Evolutionary conservation across 2,329 filamentous ascomycete genomes (phyloP).

Genomic region (Alternaria brassicae): DNA sequence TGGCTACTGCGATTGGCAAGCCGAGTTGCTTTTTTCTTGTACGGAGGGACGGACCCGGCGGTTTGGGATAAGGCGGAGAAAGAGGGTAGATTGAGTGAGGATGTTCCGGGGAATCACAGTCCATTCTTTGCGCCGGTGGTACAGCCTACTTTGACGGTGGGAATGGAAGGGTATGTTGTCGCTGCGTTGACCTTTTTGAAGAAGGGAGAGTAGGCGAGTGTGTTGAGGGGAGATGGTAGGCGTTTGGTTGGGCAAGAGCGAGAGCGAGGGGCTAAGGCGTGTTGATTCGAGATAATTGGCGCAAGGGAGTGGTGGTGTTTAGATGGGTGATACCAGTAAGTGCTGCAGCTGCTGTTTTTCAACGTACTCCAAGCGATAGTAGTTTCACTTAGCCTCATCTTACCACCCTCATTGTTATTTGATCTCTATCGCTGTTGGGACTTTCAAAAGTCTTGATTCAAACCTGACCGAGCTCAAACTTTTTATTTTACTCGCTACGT

Average conservation of each 20-base stretch:
- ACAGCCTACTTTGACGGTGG: constrained; percentile 63
- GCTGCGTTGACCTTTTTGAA: constrained; percentile 59
- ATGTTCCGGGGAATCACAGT: constrained; percentile 66
- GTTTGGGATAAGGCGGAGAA: constrained; percentile 59
- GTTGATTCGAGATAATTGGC: no score
- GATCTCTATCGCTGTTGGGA: no score
- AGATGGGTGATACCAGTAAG: not conserved
- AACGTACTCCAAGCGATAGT: not conserved
- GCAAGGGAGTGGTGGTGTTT: not conserved
- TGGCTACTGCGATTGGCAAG: constrained; percentile 59
- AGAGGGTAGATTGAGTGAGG: constrained; percentile 55
- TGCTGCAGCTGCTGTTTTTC: not conserved
- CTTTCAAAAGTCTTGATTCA: no score
- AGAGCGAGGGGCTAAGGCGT: not conserved
- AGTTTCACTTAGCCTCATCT: no score
- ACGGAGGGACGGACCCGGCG: constrained; percentile 61
- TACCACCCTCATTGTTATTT: no score
- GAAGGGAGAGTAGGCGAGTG: constrained; percentile 9
- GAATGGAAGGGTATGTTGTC: constrained; percentile 59
- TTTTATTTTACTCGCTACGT: no score
- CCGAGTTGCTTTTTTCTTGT: constrained; percentile 64
- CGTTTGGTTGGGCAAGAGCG: not conserved
- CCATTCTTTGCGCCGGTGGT: constrained; percentile 66
- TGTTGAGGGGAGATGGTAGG: no score
- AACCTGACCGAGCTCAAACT: no score